phyloP scores from a whole-genome alignment of 2,329 filamentous ascomycete genomes.

The Ascosphaera aggregata region DNA sequence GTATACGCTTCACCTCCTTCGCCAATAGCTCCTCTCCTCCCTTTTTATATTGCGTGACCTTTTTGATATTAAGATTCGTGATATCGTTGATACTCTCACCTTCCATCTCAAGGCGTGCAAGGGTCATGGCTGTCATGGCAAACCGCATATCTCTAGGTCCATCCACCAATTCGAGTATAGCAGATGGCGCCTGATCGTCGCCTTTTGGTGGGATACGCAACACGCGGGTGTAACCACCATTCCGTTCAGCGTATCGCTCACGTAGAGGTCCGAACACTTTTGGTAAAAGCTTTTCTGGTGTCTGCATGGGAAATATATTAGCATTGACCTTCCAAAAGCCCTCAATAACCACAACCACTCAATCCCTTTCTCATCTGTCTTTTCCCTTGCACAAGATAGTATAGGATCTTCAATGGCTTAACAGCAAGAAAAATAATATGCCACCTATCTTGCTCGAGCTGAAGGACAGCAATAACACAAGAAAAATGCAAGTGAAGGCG shows the following conservation, averaged over 20 bases:
- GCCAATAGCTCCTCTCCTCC: constrained; percentile 46
- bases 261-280: constrained; percentile 75
- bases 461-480: neutral
- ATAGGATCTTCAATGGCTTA: too few species aligned
- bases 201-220: constrained; percentile 77
- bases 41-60: constrained; percentile 55
- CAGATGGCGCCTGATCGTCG: constrained; percentile 66
- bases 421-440: too few species aligned
- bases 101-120: constrained; percentile 35
- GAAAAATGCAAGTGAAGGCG: too few species aligned
- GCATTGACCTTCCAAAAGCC: neutral
- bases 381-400: too few species aligned
- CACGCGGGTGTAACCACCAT: constrained; percentile 87
- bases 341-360: neutral
- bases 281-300: constrained; percentile 30
- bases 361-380: neutral
- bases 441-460: too few species aligned
- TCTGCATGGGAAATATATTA: constrained; percentile 10
- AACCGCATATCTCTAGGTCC: constrained; percentile 86
- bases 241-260: constrained; percentile 52
- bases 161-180: constrained; percentile 87
- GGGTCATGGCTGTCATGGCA: constrained; percentile 69
- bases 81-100: constrained; percentile 40
- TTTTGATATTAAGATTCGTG: constrained; percentile 55
- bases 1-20: constrained; percentile 25